Evolutionary conservation across 2,329 filamentous ascomycete genomes (phyloP), one percentile per base, ranked within the genome.

Genomic region (Trichoderma atroviride): DNA sequence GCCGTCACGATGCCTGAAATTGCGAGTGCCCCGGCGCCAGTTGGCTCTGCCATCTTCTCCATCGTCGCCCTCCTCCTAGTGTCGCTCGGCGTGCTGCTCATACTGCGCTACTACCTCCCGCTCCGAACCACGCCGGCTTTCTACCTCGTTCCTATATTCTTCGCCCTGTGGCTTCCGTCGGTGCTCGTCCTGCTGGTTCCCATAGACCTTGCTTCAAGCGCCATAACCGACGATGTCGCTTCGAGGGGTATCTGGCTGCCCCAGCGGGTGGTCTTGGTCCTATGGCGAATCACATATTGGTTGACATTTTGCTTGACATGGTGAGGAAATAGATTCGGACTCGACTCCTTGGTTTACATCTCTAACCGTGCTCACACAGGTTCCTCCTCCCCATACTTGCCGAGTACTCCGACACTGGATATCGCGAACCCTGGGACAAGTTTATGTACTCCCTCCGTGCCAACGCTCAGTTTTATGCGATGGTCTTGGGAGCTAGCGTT

Each of bases 241-340:
- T 86, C 88, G 19, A 88, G 91, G 74, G 96, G 94, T 40, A 92
- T 99, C 76, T 97, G 94, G 93, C 86, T 99, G 40, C 91, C 92
- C 5, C 85, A 91, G 73, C 84, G 89, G 61, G 87, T 94, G 33
- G 84, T 97, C 60, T 84, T 96, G 76, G 93, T 97, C 29, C 91
- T 91, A 69, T 99, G 96, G 96, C 88, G 95, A 77, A 95, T 99
- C 73, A 91, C 92, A 24, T 99, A 99, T 82, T 99, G 96, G 96
- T 85, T 99, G 68, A 98, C 95, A 0, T 99, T 99, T 81, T 89
- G 90, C 62, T 82, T 99, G 76, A 98, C 95, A 68, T 99, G 96
- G 96, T 95, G 83, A 62, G 85, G 74, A 57, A 35, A 16, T 14
- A 56, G 4, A 3, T 6, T 31, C 10, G 4, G n/a, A n/a, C 24